Conservation (phyloP, 208 protist species). For the Trypanosoma melophagium region DNA sequence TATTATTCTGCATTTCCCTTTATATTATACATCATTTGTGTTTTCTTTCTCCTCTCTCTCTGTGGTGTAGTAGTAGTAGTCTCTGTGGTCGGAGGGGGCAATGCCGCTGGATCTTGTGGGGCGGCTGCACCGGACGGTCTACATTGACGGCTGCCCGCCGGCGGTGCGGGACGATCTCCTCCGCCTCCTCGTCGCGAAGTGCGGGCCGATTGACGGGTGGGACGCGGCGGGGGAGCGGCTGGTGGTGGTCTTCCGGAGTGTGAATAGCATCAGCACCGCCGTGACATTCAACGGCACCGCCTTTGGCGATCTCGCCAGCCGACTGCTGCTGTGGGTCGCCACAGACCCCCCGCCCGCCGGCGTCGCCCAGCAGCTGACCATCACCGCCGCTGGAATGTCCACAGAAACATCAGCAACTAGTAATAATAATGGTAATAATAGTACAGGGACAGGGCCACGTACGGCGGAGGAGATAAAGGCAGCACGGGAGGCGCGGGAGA, state of each 20-base stretch:
- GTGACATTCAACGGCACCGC: constrained; percentile 72
- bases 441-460: constrained; percentile 20
- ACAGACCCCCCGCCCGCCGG: constrained; percentile 60
- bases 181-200: constrained; percentile 61
- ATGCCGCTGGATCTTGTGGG: constrained; percentile 86
- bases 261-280: constrained; percentile 87
- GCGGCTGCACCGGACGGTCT: constrained; percentile 85
- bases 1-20: constrained; percentile 20
- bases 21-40: not conserved
- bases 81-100: too few relatives aligned
- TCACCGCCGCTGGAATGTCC: constrained; percentile 20
- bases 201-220: constrained; percentile 81
- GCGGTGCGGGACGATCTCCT: constrained; percentile 73
- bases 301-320: constrained; percentile 63
- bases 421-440: not conserved
- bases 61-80: too few relatives aligned
- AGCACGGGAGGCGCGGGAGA: constrained; percentile 31
- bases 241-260: constrained; percentile 69
- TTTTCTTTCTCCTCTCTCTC: not conserved
- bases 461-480: constrained; percentile 26
- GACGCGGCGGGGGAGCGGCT: constrained; percentile 54
- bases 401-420: not conserved
- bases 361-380: constrained; percentile 66
- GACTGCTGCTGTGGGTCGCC: constrained; percentile 75
- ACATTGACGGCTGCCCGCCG: constrained; percentile 59